phyloP scores from a whole-genome alignment of 441 rosid genomes.

The Gossypium aridum region DNA sequence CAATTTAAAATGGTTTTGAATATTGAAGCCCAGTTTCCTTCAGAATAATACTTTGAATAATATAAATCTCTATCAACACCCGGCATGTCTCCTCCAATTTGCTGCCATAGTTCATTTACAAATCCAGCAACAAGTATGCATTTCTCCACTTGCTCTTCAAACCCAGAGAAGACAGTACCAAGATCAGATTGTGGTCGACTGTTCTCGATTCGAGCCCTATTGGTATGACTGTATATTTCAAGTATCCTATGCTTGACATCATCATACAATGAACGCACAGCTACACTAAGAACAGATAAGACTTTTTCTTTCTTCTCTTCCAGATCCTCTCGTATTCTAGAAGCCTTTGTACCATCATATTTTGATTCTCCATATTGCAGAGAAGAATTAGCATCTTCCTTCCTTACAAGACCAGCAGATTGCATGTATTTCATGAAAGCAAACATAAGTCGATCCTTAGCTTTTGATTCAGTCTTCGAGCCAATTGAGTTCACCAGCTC shows the following conservation, averaged over 20 bases:
- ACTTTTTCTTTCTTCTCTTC: constrained; percentile 69
- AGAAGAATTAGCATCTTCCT: constrained; percentile 39
- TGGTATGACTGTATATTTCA: constrained; percentile 37
- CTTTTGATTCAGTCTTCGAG: constrained; percentile 65
- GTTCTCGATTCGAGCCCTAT: constrained; percentile 35
- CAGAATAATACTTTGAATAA: constrained; percentile 28
- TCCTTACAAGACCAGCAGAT: constrained; percentile 51
- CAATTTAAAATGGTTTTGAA: constrained; percentile 56
- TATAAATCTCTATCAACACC: constrained; percentile 27
- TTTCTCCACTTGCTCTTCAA: constrained; percentile 89
- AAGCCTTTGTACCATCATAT: constrained; percentile 35
- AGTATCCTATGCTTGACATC: constrained; percentile 53
- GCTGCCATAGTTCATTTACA: constrained; percentile 52
- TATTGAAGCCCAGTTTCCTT: constrained; percentile 57
- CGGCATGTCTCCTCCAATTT: constrained; percentile 39
- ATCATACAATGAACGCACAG: constrained; percentile 59
- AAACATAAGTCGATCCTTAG: constrained; percentile 75
- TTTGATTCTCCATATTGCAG: constrained; percentile 31
- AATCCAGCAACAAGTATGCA: constrained; percentile 60
- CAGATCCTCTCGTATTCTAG: constrained; percentile 30
- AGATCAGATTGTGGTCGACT: constrained; percentile 31
- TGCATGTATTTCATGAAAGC: constrained; percentile 73
- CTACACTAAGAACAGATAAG: constrained; percentile 46
- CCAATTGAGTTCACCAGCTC: constrained; percentile 68
- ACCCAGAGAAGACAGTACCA: constrained; percentile 44